A percentile compares a stretch with the other conserved stretches of the same genome.
These are phyloP conservation scores for Phytophthora lateralis DNA, from an alignment of 352 stramenopile species.

Conservation along the genomic window DNA sequence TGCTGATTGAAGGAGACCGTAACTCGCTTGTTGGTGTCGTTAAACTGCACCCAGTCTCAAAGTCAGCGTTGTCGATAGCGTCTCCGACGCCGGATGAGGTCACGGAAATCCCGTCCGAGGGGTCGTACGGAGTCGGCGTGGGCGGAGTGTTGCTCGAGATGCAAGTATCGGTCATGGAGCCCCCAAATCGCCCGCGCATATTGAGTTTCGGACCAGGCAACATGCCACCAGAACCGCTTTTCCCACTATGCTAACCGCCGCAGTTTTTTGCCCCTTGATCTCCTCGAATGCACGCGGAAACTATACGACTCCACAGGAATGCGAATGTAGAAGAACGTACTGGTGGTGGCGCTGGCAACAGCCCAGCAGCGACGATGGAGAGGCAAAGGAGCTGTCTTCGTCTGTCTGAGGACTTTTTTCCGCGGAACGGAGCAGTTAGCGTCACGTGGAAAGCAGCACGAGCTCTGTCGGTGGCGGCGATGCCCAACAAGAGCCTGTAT, in stretches of 20 bases:
- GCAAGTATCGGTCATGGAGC: constrained; percentile 27
- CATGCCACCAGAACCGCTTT: background rate
- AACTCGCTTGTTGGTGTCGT: constrained; percentile 14
- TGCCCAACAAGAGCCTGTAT: background rate
- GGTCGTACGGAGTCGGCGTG: constrained; percentile 17
- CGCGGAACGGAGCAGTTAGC: constrained; percentile 9
- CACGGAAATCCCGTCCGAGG: constrained; percentile 3
- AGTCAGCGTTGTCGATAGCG: constrained; percentile 16
- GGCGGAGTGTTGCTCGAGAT: constrained; percentile 30
- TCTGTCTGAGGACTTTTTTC: constrained; percentile 12
- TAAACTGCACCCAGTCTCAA: constrained; percentile 21
- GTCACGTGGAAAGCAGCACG: constrained; percentile 2
- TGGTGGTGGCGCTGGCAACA: constrained; percentile 15
- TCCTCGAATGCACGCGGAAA: background rate
- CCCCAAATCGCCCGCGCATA: constrained; percentile 18
- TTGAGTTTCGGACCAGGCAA: background rate
- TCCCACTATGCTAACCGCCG: constrained; percentile 10
- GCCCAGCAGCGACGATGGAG: constrained; percentile 3
- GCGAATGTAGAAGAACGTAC: constrained; percentile 9
- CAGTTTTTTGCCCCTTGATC: constrained; percentile 1
- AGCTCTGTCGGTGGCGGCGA: background rate
- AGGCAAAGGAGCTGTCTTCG: background rate
- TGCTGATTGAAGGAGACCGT: constrained; percentile 20
- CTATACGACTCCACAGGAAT: constrained; percentile 1
- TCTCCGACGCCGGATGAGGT: constrained; percentile 15